Conservation (phyloP, 2,329 filamentous ascomycete genomes). For the Fusarium globosum region DNA sequence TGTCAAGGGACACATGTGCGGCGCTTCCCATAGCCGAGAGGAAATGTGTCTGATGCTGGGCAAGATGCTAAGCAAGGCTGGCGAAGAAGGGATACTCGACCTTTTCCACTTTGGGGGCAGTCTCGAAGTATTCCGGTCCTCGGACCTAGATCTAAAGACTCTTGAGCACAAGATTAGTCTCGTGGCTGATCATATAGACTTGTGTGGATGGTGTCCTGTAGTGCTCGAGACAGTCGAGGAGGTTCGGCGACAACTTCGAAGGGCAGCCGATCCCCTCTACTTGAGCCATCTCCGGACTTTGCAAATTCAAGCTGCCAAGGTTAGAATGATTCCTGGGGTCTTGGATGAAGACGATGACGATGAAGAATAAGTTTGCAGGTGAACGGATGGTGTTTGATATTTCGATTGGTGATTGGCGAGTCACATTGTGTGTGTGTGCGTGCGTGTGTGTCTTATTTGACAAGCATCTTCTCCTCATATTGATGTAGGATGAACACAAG, state of each 20-base stretch:
- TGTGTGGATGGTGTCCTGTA: conserved; percentile 9
- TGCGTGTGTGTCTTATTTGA: not conserved
- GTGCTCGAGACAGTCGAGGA: not conserved
- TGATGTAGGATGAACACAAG: not conserved
- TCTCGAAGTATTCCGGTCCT: not conserved
- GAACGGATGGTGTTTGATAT: not conserved
- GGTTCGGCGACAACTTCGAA: not conserved
- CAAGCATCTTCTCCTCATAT: not conserved
- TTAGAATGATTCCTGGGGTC: not conserved
- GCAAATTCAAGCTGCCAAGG: conserved; percentile 8
- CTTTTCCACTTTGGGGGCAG: conserved; percentile 5
- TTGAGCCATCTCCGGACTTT: conserved; percentile 3
- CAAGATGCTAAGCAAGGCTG: conserved; percentile 24
- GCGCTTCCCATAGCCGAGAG: not conserved
- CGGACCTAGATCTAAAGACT: not conserved
- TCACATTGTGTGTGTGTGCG: not conserved
- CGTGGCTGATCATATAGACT: conserved; percentile 9
- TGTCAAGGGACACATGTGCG: not conserved
- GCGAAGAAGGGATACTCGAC: conserved; percentile 7
- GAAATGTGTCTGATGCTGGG: conserved; percentile 16
- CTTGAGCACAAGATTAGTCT: conserved; percentile 9
- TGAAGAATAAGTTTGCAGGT: not conserved
- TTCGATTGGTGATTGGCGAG: not conserved
- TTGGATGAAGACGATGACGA: not conserved
- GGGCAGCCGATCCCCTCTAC: conserved; percentile 14